Percentiles rank a stretch among this genome's conserved stretches.
phyloP scores from a whole-genome alignment of 148 eudicot genomes.

The Hydrangea macrophylla region DNA sequence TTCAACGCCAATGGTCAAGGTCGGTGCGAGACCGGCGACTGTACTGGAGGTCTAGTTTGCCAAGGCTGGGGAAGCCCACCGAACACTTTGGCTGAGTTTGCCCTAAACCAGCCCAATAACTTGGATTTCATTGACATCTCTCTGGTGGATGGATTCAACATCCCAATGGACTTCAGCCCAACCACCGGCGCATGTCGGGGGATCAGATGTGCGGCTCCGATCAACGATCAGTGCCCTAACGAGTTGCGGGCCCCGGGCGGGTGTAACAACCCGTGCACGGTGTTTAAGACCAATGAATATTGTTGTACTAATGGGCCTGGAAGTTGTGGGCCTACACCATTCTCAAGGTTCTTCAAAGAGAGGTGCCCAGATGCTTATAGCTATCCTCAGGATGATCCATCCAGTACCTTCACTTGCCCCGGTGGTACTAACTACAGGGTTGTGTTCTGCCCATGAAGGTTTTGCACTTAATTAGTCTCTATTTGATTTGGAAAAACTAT shows the following conservation, averaged over 20 bases:
- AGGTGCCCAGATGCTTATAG: conserved; percentile 41
- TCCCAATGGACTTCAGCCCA: conserved; percentile 44
- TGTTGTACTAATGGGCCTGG: conserved; percentile 27
- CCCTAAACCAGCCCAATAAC: conserved; percentile 25
- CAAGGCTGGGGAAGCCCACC: conserved; percentile 9
- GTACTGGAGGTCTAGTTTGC: conserved; percentile 20
- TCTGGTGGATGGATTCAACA: conserved; percentile 58
- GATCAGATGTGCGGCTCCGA: conserved; percentile 14
- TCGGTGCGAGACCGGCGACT: conserved; percentile 27
- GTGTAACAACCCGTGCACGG: conserved; percentile 38
- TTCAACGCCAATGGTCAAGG: conserved; percentile 23
- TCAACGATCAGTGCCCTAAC: conserved; percentile 22
- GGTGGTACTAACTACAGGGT: conserved; percentile 42
- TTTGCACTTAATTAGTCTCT: no score
- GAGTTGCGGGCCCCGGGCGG: conserved; percentile 20
- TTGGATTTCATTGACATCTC: conserved; percentile 55
- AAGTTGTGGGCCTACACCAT: conserved; percentile 22
- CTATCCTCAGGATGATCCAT: conserved; percentile 44
- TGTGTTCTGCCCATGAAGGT: conserved; percentile 32
- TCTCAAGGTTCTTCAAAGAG: conserved; percentile 25
- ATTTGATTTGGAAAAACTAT: no score
- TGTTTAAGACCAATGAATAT: conserved; percentile 26
- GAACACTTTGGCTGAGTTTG: conserved; percentile 14
- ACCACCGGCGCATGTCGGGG: conserved; percentile 6
- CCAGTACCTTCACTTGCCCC: conserved; percentile 42